phyloP scores from a whole-genome alignment of 1,284 basidiomycete genomes.

The Puccinia coronata region DNA sequence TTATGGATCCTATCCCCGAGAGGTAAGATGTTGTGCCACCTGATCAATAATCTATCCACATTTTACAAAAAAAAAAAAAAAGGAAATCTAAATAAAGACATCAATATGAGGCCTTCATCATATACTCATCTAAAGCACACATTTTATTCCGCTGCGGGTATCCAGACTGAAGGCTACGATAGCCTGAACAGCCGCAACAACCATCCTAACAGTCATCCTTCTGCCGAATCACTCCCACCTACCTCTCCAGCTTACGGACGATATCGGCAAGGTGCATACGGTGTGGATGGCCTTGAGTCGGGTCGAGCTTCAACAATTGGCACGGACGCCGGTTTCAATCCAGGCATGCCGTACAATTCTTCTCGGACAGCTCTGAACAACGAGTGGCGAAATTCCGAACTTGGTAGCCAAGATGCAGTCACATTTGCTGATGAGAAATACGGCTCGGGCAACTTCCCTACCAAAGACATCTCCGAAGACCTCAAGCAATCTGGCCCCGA shows the following conservation, averaged over 20 bases:
- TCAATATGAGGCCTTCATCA: background rate
- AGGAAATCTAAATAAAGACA: background rate
- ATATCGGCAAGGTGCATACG: constrained; percentile 56
- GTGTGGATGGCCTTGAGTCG: constrained; percentile 54
- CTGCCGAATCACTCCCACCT: constrained; percentile 12
- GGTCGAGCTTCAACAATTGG: constrained; percentile 58
- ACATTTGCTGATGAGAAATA: constrained; percentile 47
- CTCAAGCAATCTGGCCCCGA: constrained; percentile 9
- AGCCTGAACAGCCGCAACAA: background rate
- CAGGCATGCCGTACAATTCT: constrained; percentile 54
- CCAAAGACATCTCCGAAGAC: constrained; percentile 51
- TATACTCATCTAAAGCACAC: background rate
- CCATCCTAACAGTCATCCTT: background rate
- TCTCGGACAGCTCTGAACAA: constrained; percentile 58
- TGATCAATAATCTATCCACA: background rate
- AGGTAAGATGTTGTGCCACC: background rate
- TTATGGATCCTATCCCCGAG: constrained; percentile 22
- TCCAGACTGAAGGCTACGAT: constrained; percentile 3
- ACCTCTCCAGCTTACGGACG: constrained; percentile 51
- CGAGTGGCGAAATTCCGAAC: constrained; percentile 56
- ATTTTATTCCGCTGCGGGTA: background rate
- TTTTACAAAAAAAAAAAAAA: no score
- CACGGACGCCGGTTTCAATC: constrained; percentile 53
- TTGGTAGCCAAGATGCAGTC: constrained; percentile 55
- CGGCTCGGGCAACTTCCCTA: constrained; percentile 14